Conservation (phyloP, 2,329 filamentous ascomycete genomes). For the Arthrinium phaeospermum region DNA sequence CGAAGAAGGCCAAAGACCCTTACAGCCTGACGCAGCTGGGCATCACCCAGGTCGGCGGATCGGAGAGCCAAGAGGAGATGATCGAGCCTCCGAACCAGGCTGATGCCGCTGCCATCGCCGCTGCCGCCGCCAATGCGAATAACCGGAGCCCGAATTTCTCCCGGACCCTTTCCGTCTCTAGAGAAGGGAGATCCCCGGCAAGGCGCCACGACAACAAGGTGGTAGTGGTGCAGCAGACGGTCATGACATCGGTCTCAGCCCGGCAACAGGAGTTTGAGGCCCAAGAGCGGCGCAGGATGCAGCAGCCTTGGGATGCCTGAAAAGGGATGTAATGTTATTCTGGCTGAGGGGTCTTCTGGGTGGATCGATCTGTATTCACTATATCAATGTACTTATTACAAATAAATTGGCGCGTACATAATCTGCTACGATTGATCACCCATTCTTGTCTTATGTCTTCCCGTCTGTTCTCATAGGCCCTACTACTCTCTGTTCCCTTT, state of each 20-base stretch:
- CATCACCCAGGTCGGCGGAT: slow-evolving; percentile 19
- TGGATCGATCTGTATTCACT: neutral
- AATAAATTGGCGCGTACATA: neutral
- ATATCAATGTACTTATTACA: neutral
- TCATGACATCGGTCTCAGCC: neutral
- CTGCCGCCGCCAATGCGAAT: neutral
- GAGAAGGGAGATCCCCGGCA: neutral
- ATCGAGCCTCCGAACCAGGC: neutral
- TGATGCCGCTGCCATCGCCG: neutral
- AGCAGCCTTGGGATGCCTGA: neutral
- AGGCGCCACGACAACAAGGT: neutral
- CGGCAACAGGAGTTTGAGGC: neutral
- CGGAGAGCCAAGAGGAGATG: slow-evolving; percentile 18
- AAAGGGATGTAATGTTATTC: neutral
- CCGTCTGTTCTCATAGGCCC: neutral
- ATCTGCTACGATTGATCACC: neutral
- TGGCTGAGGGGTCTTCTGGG: neutral
- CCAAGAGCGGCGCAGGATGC: neutral
- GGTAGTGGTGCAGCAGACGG: neutral
- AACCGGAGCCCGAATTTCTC: neutral
- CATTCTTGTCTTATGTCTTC: neutral
- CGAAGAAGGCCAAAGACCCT: slow-evolving; percentile 27
- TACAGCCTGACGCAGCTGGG: slow-evolving; percentile 31
- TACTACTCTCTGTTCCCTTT: neutral
- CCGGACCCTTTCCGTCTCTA: neutral